These are phyloP conservation scores for Talaromyces marneffei DNA, from an alignment of 2,329 filamentous ascomycete species.

Conservation along the genomic window DNA sequence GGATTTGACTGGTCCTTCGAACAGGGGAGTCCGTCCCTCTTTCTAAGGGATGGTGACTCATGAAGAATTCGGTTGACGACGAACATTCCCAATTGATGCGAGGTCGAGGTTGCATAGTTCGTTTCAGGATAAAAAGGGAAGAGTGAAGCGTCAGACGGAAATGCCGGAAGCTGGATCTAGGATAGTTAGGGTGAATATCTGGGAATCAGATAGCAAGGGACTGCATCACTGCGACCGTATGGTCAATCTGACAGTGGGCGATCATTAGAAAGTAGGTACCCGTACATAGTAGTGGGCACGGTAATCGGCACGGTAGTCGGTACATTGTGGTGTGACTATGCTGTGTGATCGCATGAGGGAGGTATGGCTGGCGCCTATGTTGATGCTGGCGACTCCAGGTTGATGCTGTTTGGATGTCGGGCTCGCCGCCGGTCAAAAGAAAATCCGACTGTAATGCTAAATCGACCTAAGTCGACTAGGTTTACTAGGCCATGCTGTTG, in stretches of 20 bases:
- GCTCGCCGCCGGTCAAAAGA: background rate
- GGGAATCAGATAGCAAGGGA: background rate
- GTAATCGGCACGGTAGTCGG: background rate
- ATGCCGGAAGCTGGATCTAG: background rate
- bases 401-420: background rate
- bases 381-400: background rate
- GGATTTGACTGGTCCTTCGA: too few species aligned
- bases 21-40: background rate
- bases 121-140: too few species aligned
- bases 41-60: background rate
- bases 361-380: constrained; percentile 1
- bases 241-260: background rate
- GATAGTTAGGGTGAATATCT: background rate
- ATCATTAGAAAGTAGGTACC: background rate
- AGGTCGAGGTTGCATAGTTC: background rate
- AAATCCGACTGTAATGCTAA: background rate
- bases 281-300: background rate
- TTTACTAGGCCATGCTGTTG: background rate
- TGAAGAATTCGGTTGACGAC: background rate
- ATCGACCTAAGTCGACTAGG: background rate
- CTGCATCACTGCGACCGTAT: background rate
- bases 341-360: background rate
- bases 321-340: constrained; percentile 2
- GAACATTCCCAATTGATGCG: background rate
- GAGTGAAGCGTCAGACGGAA: background rate